A percentile compares a stretch with the other conserved stretches of the same genome.
Evolutionary conservation across 176 grass and related monocot genomes (phyloP).

Genomic region (Triticum urartu): DNA sequence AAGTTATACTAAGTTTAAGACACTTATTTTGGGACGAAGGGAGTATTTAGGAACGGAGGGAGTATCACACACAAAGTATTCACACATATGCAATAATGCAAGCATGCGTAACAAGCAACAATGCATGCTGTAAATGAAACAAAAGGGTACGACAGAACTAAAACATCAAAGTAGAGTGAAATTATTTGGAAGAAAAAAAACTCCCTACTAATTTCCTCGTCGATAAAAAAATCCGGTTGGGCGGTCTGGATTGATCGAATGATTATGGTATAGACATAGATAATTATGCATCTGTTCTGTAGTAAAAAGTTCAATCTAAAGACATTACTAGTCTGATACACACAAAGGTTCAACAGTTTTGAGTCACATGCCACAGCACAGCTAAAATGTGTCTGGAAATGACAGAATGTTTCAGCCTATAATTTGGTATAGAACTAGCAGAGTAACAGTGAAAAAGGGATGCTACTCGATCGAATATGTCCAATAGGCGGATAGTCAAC

Average conservation of each 20-base stretch:
- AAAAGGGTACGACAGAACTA: no score
- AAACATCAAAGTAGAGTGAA: background rate
- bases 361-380: background rate
- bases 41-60: no score
- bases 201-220: background rate
- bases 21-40: no score
- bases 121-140: no score
- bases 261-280: background rate
- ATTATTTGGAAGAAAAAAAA: background rate
- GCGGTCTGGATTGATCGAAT: background rate
- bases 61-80: no score
- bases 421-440: background rate
- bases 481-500: background rate
- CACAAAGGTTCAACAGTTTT: background rate
- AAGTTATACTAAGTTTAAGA: no score
- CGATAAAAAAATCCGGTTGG: background rate
- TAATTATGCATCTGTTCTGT: background rate
- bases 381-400: background rate
- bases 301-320: background rate
- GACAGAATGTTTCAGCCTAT: background rate
- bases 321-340: slow-evolving; percentile 2
- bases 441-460: slow-evolving; percentile 14
- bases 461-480: background rate
- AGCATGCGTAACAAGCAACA: no score
- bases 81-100: no score